Conservation (phyloP, 2,329 filamentous ascomycete genomes). For the Alternaria brassicae region DNA sequence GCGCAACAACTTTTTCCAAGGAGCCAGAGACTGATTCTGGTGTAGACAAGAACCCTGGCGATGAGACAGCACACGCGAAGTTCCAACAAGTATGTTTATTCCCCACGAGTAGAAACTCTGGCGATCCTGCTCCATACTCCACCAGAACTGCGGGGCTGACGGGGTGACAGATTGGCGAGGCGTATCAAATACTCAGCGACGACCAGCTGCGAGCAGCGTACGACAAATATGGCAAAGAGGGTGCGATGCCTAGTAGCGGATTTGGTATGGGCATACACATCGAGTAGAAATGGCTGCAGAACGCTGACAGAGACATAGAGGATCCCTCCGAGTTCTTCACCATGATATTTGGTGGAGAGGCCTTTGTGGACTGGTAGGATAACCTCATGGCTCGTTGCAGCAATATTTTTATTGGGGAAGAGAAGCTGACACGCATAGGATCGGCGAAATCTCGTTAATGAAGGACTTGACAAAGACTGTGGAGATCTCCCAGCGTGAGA, state of each 20-base stretch:
- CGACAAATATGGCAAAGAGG: slow-evolving; percentile 96
- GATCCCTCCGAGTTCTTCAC: slow-evolving; percentile 98
- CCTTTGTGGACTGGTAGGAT: slow-evolving; percentile 81
- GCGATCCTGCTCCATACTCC: slow-evolving; percentile 7
- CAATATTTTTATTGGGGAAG: neutral
- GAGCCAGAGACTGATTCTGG: slow-evolving; percentile 12
- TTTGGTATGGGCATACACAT: slow-evolving; percentile 66
- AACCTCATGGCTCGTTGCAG: neutral
- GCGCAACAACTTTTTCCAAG: slow-evolving; percentile 34
- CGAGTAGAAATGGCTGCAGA: slow-evolving; percentile 14
- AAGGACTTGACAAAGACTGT: slow-evolving; percentile 97
- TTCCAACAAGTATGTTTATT: slow-evolving; percentile 77
- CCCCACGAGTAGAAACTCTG: neutral
- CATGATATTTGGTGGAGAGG: slow-evolving; percentile 97
- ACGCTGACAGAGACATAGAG: slow-evolving; percentile 56
- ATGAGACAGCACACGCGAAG: slow-evolving; percentile 89
- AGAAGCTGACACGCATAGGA: slow-evolving; percentile 55
- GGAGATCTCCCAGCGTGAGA: slow-evolving; percentile 90
- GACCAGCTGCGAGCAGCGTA: slow-evolving; percentile 87
- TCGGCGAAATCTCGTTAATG: slow-evolving; percentile 98
- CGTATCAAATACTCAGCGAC: slow-evolving; percentile 84
- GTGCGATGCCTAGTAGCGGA: slow-evolving; percentile 86
- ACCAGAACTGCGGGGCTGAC: slow-evolving; percentile 33
- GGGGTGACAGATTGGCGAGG: slow-evolving; percentile 66
- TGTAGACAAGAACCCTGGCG: slow-evolving; percentile 94